phyloP scores from a whole-genome alignment of 441 rosid species.

The Gossypium aridum region DNA sequence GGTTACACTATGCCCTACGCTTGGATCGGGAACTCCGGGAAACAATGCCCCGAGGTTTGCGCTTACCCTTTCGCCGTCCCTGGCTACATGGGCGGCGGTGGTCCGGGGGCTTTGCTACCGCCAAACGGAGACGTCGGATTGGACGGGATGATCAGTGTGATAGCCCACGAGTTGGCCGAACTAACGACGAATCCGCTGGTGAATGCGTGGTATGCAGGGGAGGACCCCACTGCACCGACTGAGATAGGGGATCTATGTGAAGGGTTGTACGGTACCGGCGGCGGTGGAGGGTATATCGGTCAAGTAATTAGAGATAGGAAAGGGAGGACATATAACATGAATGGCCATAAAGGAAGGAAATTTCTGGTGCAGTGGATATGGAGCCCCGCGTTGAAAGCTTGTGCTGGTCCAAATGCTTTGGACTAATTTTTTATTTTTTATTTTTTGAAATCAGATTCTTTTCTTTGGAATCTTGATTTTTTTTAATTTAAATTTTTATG shows the following conservation, averaged over 20 bases:
- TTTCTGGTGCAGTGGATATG: constrained; percentile 89
- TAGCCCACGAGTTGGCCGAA: constrained; percentile 87
- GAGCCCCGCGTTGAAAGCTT: constrained; percentile 69
- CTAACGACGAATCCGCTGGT: constrained; percentile 75
- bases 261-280: constrained; percentile 82
- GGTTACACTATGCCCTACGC: constrained; percentile 93
- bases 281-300: constrained; percentile 87
- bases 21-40: constrained; percentile 79
- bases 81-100: constrained; percentile 72
- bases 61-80: constrained; percentile 88
- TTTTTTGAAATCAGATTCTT: constrained; percentile 1
- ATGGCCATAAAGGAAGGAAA: constrained; percentile 59
- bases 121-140: constrained; percentile 81
- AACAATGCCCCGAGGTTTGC: constrained; percentile 87
- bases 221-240: constrained; percentile 94
- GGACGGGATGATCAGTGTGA: constrained; percentile 92
- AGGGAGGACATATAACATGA: constrained; percentile 64
- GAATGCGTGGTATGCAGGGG: constrained; percentile 96
- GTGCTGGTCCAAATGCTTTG: constrained; percentile 69
- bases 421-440: constrained; percentile 24
- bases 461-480: background rate
- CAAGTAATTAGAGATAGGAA: constrained; percentile 57
- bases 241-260: constrained; percentile 93
- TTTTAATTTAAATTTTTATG: background rate
- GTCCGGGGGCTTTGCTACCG: constrained; percentile 46